Conservation (phyloP, 169 alveolate species). For the Eimeria brunetti region DNA sequence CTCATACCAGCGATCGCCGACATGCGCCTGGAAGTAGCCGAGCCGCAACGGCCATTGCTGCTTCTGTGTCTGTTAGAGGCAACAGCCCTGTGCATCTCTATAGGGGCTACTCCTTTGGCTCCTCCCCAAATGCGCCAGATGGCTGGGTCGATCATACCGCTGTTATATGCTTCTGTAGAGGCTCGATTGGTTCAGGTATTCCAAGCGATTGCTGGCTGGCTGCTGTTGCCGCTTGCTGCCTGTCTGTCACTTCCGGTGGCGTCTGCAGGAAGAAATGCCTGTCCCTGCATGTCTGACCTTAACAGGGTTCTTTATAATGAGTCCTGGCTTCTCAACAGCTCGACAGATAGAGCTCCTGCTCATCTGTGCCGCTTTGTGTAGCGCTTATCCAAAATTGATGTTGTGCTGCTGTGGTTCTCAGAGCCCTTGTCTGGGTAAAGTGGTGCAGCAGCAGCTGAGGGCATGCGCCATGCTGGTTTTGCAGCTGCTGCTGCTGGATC, state of each 20-base stretch:
- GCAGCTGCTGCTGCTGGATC: slow-evolving; percentile 54
- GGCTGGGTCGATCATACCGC: slow-evolving; percentile 32
- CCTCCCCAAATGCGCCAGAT: slow-evolving; percentile 40
- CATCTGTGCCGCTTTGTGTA: not conserved
- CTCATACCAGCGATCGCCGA: slow-evolving; percentile 53
- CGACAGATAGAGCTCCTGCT: not conserved
- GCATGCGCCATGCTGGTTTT: slow-evolving; percentile 51
- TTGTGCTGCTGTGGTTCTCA: slow-evolving; percentile 43
- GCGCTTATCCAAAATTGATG: not conserved
- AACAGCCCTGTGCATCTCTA: slow-evolving; percentile 18
- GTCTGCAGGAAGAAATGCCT: not conserved
- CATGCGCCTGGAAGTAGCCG: slow-evolving; percentile 36
- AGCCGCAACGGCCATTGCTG: slow-evolving; percentile 55
- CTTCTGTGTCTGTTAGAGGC: slow-evolving; percentile 39
- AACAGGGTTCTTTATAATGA: not conserved
- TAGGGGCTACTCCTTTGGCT: slow-evolving; percentile 22
- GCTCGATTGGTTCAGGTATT: slow-evolving; percentile 35
- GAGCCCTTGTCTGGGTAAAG: slow-evolving; percentile 19
- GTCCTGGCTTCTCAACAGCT: not conserved
- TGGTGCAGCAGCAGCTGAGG: slow-evolving; percentile 44
- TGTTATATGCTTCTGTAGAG: slow-evolving; percentile 8
- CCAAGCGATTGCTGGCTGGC: not conserved
- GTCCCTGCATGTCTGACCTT: not conserved
- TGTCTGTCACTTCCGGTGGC: slow-evolving; percentile 2
- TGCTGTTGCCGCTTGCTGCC: slow-evolving; percentile 3